Conservation (phyloP, 1,139 yeast species). For the Hemisphaericaspora subhashii region DNA sequence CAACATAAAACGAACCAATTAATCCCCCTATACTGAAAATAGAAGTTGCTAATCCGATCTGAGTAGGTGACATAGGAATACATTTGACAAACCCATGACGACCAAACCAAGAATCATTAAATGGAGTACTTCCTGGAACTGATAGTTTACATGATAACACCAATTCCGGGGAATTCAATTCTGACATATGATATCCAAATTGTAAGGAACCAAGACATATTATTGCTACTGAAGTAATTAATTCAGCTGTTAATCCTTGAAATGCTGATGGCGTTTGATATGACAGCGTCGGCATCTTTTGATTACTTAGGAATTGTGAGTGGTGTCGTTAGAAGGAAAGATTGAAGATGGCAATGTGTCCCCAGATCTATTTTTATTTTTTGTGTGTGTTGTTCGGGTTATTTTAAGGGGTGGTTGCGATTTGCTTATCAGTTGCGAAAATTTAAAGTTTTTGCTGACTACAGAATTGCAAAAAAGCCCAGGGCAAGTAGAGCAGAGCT, state of each 20-base stretch:
- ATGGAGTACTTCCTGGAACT: conserved; percentile 33
- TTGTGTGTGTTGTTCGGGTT: neutral
- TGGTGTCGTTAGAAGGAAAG: neutral
- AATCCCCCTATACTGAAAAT: conserved; percentile 87
- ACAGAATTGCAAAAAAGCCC: no score
- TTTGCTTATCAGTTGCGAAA: neutral
- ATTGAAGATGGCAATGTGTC: neutral
- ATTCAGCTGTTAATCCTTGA: conserved; percentile 23
- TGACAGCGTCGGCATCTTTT: conserved; percentile 1
- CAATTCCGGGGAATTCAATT: conserved; percentile 46
- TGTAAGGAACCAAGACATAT: conserved; percentile 48
- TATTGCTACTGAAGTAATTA: conserved; percentile 32
- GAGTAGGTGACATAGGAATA: conserved; percentile 60
- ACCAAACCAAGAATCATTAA: conserved; percentile 40
- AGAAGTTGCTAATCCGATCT: conserved; percentile 80
- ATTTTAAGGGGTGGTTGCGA: no score
- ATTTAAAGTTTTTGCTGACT: no score
- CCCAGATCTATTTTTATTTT: neutral
- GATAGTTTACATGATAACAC: conserved; percentile 37
- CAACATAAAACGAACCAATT: conserved; percentile 72
- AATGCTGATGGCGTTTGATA: conserved; percentile 5
- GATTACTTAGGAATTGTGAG: neutral
- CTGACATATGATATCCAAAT: conserved; percentile 53
- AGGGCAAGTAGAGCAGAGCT: neutral
- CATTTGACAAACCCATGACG: conserved; percentile 41